Evolutionary conservation across 2,329 filamentous ascomycete species (phyloP).

Genomic region (Colletotrichum acutatum): DNA sequence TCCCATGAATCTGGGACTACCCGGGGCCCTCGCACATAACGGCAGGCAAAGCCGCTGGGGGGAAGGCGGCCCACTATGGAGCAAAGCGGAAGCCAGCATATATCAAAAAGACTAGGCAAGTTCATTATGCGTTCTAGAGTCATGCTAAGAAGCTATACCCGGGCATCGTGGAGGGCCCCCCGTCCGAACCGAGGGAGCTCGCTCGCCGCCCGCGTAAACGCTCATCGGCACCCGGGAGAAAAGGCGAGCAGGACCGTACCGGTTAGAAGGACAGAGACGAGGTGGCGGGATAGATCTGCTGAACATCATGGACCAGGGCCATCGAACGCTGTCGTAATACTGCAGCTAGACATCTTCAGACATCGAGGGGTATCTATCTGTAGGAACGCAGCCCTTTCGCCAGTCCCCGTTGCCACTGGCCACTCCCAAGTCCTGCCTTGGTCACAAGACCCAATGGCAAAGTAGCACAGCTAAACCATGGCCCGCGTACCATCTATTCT

Average conservation of each 20-base stretch:
- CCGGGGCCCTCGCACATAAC: neutral
- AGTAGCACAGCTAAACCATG: neutral
- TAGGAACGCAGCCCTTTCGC: neutral
- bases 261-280: neutral
- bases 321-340: constrained; percentile 12
- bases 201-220: neutral
- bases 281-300: constrained; percentile 6
- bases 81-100: neutral
- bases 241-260: neutral
- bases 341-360: constrained; percentile 7
- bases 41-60: constrained; percentile 6
- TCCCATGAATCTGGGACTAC: neutral
- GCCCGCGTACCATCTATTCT: neutral
- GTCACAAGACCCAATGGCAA: constrained; percentile 18
- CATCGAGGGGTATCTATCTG: neutral
- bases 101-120: neutral
- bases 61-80: neutral
- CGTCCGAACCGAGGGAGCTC: neutral
- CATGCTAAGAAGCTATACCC: constrained; percentile 1
- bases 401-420: constrained; percentile 10
- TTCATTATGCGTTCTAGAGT: constrained; percentile 18
- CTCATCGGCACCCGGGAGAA: neutral
- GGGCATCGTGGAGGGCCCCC: neutral
- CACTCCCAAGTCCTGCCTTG: constrained; percentile 4
- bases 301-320: constrained; percentile 25